Base-by-base conservation (phyloP, 2,329 filamentous ascomycete species). In the Akanthomyces muscarius region DNA sequence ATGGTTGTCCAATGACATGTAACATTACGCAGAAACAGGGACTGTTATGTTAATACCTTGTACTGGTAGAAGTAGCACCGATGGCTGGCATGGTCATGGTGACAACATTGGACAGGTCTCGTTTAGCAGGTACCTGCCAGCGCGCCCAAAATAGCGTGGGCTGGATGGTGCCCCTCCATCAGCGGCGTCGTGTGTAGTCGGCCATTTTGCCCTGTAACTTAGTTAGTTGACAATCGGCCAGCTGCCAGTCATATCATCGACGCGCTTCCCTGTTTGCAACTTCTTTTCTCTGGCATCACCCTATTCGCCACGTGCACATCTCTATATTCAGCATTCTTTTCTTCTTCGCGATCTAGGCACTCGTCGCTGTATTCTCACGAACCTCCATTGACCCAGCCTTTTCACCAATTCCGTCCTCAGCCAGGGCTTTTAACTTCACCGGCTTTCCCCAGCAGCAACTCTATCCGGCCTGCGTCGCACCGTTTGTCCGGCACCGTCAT, bases 241-340 rank as follows among this genome's bases (percentile, higher is more conserved):
- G 36, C 25, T 30, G 18, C 25, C 47, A 23, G 38, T 23, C 55
- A 10, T 25, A 41, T 52, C 38, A 59, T 59, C 45, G 33, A 50
- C 16, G 36, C 53, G 38, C 23, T 60, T 60, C 57, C 57, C 57
- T 60, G 57, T 60, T 60, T 52, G 47, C 47, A 38, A 52, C 47
- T 23, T 16, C 36, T 25, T 36, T 50, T 38, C 10, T 44, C 47
- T 25, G 23, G 8, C 57, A 30, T 44, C 23, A 11, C 28, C 47
- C 42, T 51, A 6, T 23, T 52, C 23, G 57, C 48, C 47, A 42
- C 47, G 5, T 25, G 14, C 18, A 59, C 36, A 18, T 41, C 6
- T 52, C 47, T 13, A 25, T 23, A 11, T 6, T n/a, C 18, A 5
- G 16, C 28, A n/a, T 36, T 13, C 28, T 30, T 33, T 36, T 5